Conservation (phyloP, 192 early-diverging fungal species). For the Lobosporangium transversale region DNA sequence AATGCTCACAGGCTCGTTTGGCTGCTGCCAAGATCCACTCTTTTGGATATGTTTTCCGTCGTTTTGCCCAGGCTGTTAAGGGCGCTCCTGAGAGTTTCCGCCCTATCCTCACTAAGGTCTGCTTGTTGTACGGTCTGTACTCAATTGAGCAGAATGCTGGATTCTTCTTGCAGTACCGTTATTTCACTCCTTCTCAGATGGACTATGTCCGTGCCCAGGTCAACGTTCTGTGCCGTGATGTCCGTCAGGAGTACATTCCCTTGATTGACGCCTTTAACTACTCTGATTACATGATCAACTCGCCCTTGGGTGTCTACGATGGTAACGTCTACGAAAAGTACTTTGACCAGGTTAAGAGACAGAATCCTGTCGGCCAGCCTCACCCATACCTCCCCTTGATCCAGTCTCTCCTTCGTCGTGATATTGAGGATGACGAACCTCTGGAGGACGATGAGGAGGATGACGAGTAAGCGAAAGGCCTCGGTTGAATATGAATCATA, state of each 20-base stretch:
- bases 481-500: neutral
- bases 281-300: slow-evolving; percentile 88
- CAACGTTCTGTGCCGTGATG: slow-evolving; percentile 66
- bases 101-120: slow-evolving; percentile 72
- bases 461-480: slow-evolving; percentile 39
- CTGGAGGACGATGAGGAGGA: slow-evolving; percentile 77
- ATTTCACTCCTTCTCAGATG: slow-evolving; percentile 76
- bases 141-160: slow-evolving; percentile 81
- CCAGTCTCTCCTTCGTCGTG: slow-evolving; percentile 60
- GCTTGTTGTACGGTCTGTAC: slow-evolving; percentile 82
- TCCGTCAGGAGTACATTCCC: slow-evolving; percentile 82
- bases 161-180: slow-evolving; percentile 86
- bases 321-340: slow-evolving; percentile 87
- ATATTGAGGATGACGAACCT: slow-evolving; percentile 58
- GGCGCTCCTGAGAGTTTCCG: slow-evolving; percentile 70
- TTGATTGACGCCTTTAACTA: slow-evolving; percentile 88
- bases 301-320: slow-evolving; percentile 84
- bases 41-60: slow-evolving; percentile 81
- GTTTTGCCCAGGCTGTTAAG: slow-evolving; percentile 79
- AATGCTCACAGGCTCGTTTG: slow-evolving; percentile 83
- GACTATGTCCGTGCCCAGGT: slow-evolving; percentile 74
- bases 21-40: slow-evolving; percentile 85
- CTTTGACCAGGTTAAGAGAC: slow-evolving; percentile 81
- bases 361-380: slow-evolving; percentile 66
- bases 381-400: slow-evolving; percentile 83